Evolutionary conservation across 2,329 filamentous ascomycete genomes (phyloP).

Genomic region (Lachnellula subtilissima): DNA sequence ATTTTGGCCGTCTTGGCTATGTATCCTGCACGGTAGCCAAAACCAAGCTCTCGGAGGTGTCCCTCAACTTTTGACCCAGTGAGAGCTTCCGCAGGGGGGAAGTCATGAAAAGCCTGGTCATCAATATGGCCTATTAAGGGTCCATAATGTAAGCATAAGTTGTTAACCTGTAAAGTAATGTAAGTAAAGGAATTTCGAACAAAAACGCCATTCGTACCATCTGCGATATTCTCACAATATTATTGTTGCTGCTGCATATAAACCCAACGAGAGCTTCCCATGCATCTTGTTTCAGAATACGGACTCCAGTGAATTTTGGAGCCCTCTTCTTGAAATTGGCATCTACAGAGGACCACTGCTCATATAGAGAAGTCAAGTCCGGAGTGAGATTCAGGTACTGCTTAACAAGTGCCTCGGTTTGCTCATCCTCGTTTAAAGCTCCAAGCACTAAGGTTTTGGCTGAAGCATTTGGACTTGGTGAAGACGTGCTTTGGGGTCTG

Average conservation of each 20-base stretch:
- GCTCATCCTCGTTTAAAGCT: slow-evolving; percentile 47
- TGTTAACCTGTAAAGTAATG: slow-evolving; percentile 56
- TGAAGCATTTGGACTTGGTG: slow-evolving; percentile 36
- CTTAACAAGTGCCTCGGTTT: slow-evolving; percentile 67
- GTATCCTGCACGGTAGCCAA: slow-evolving; percentile 93
- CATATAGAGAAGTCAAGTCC: slow-evolving; percentile 72
- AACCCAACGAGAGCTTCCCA: slow-evolving; percentile 94
- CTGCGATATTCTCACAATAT: slow-evolving; percentile 88
- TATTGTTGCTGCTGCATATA: slow-evolving; percentile 99
- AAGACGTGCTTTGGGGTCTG: slow-evolving; percentile 42
- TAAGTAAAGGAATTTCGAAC: background rate
- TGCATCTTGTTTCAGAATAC: slow-evolving; percentile 88
- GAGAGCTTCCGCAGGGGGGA: slow-evolving; percentile 73
- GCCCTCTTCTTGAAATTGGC: slow-evolving; percentile 85
- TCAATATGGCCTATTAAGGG: slow-evolving; percentile 67
- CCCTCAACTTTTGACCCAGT: slow-evolving; percentile 70
- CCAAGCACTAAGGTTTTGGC: slow-evolving; percentile 34
- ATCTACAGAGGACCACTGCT: slow-evolving; percentile 81
- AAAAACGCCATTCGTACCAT: slow-evolving; percentile 56
- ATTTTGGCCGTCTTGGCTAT: slow-evolving; percentile 79
- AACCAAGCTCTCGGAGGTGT: slow-evolving; percentile 76
- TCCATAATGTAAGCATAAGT: slow-evolving; percentile 83
- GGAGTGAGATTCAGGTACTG: slow-evolving; percentile 84
- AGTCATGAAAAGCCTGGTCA: slow-evolving; percentile 75
- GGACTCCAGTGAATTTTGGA: slow-evolving; percentile 80